Base-by-base conservation (phyloP, 108 stramenopile genomes). In the Pinguiococcus pyrenoidosus region DNA sequence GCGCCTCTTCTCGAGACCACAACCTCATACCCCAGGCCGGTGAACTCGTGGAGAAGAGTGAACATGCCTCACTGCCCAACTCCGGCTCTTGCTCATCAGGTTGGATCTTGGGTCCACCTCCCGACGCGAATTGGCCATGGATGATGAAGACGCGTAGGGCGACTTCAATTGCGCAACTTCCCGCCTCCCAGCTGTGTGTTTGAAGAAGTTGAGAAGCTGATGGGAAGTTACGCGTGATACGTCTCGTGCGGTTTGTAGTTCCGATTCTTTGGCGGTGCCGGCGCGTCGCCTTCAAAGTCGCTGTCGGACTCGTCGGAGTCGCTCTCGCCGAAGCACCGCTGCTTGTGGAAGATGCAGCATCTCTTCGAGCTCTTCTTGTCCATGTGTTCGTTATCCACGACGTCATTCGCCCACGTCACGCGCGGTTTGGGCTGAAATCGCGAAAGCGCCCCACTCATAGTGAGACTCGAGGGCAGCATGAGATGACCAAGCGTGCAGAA, bases 331-430 rank as follows among this genome's bases (percentile, higher is more conserved):
- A 86, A 90, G 5, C 66, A 65, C 46, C 82, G 46, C 44, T 80
- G 70, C 51, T 90, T 90, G 64, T 86, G 85, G 56, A 80, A 90
- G 37, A 90, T 87, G 52, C 88, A 90, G 48, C 88, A 90, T 37
- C 83, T 56, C 55, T 90, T 90, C 3, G 73, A 75, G 4, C 77
- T 81, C 56, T 87, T 86, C 32, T 80, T 47, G 37, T 81, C 80
- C 52, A 90, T 37, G 2, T 85, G 84, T 59, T 90, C 88, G 41
- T 90, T 90, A 44, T 90, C 78, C 13, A 86, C 51, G 6, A 82
- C 80, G 38, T 56, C 51, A 58, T 81, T 64, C 3, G n/a, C 36
- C 56, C 56, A 57, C n/a, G 10, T 57, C 17, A 57, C 56, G 29
- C 18, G 40, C 9, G 38, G 38, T 5, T 17, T 12, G 6, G 38